phyloP scores from a whole-genome alignment of 257 asterid species.

The Paulownia fortunei region DNA sequence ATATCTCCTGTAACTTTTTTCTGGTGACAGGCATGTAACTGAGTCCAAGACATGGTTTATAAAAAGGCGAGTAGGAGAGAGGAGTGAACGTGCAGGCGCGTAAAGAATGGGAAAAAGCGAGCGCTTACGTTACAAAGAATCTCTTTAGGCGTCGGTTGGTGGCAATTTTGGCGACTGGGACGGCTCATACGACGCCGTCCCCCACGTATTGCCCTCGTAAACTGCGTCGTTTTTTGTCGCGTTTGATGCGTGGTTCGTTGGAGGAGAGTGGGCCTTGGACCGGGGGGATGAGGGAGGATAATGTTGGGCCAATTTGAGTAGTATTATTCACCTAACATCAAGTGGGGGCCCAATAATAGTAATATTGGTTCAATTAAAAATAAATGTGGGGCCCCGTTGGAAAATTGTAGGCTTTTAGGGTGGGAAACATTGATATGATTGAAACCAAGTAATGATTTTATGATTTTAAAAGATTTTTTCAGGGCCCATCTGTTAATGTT shows the following conservation, averaged over 20 bases:
- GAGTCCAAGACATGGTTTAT: background rate
- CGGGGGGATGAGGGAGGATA: constrained; percentile 17
- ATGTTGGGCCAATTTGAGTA: constrained; percentile 28
- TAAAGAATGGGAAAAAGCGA: constrained; percentile 37
- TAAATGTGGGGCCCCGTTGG: constrained; percentile 11
- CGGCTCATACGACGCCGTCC: constrained; percentile 37
- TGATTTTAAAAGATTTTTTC: background rate
- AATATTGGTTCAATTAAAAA: background rate
- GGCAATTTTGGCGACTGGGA: constrained; percentile 39
- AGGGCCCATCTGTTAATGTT: constrained; percentile 8
- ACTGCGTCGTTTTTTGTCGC: constrained; percentile 28
- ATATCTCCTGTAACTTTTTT: background rate
- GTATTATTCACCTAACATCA: constrained; percentile 7
- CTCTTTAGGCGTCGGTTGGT: constrained; percentile 48
- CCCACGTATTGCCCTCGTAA: background rate
- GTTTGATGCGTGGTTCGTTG: constrained; percentile 13
- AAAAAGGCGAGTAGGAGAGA: constrained; percentile 36
- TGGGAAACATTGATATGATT: background rate
- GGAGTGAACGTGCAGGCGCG: constrained; percentile 69
- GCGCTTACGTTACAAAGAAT: constrained; percentile 32
- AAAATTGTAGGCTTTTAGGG: background rate
- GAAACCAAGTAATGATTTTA: background rate
- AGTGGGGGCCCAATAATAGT: constrained; percentile 31
- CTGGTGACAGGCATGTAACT: constrained; percentile 37
- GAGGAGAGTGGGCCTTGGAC: constrained; percentile 27